Conservation (phyloP, 2,329 filamentous ascomycete species). For the Anthostomella pinea region DNA sequence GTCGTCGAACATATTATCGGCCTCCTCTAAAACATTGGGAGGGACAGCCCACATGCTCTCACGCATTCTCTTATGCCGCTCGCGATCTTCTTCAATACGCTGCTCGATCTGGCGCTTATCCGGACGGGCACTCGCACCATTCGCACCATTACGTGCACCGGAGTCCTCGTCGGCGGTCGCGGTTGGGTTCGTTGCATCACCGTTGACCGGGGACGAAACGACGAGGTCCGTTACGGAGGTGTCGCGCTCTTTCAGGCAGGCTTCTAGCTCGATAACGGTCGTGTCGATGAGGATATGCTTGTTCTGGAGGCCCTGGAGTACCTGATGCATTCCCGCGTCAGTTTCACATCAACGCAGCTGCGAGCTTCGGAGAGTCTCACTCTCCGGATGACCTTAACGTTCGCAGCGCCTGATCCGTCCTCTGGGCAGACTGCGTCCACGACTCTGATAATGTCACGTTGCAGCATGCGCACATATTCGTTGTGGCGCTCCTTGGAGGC, state of each 20-base stretch:
- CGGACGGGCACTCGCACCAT: no score
- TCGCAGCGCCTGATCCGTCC: conserved; percentile 83
- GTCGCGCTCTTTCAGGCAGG: conserved; percentile 77
- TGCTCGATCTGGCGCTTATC: conserved; percentile 93
- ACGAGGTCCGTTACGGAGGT: conserved; percentile 55
- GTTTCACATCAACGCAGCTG: no score
- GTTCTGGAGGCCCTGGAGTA: conserved; percentile 65
- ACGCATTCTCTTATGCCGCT: conserved; percentile 85
- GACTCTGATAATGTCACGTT: conserved; percentile 85
- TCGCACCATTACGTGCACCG: conserved; percentile 28
- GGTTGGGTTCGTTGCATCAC: conserved; percentile 30
- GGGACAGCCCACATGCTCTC: conserved; percentile 93
- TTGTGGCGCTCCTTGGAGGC: conserved; percentile 71
- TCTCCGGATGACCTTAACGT: conserved; percentile 86
- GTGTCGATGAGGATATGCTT: conserved; percentile 73
- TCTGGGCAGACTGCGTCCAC: conserved; percentile 89
- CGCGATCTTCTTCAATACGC: conserved; percentile 92
- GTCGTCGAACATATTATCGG: conserved; percentile 81
- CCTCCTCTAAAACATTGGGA: conserved; percentile 64
- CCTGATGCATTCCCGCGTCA: no score
- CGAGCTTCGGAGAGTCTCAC: conserved; percentile 44
- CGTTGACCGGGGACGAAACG: conserved; percentile 47
- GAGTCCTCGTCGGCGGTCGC: conserved; percentile 28
- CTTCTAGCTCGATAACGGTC: conserved; percentile 76
- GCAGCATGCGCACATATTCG: conserved; percentile 90